These are phyloP conservation scores for Cardiospermum halicacabum DNA, from an alignment of 345 rosid genomes.

Conservation along the genomic window DNA sequence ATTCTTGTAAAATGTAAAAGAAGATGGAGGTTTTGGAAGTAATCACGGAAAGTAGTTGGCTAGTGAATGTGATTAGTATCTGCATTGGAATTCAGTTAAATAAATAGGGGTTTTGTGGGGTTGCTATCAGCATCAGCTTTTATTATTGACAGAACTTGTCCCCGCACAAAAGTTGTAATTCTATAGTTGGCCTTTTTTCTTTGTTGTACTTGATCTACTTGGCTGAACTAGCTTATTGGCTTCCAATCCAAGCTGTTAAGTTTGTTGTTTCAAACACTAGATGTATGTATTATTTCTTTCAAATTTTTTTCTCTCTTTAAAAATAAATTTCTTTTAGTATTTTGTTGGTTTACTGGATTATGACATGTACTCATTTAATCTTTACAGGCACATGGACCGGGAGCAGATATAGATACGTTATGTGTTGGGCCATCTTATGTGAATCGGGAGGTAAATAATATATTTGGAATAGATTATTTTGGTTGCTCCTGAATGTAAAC, in stretches of 20 bases:
- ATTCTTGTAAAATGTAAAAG: neutral
- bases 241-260: neutral
- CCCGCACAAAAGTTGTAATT: neutral
- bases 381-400: slow-evolving; percentile 86
- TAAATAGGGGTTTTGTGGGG: neutral
- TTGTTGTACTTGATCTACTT: neutral
- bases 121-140: neutral
- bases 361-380: neutral
- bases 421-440: slow-evolving; percentile 97
- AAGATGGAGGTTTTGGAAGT: neutral
- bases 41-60: neutral
- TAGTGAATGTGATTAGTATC: neutral
- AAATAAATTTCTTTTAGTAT: neutral
- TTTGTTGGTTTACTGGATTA: neutral
- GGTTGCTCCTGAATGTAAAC: neutral
- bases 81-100: neutral
- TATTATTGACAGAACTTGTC: neutral
- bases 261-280: neutral
- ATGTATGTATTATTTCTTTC: neutral
- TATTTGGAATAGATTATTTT: neutral
- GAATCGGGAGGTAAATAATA: slow-evolving; percentile 61
- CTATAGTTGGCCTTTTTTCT: neutral
- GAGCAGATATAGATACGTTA: slow-evolving; percentile 83
- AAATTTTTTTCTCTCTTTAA: too few relatives aligned
- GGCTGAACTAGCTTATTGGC: neutral